These are phyloP conservation scores for Penicillium sp. DNA, from an alignment of 2,329 filamentous ascomycete species.

Conservation along the genomic window DNA sequence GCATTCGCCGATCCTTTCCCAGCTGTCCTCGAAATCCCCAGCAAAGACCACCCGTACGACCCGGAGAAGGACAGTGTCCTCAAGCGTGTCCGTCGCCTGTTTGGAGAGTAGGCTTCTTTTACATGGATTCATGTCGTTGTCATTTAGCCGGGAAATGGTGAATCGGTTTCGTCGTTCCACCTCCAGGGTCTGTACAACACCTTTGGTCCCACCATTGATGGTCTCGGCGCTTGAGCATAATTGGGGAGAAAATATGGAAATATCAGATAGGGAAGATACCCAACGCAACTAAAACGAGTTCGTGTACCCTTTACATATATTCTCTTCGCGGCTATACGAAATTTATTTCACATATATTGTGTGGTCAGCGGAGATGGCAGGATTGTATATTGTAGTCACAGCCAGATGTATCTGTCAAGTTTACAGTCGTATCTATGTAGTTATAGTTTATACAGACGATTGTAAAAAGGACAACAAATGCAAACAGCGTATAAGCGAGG, in stretches of 20 bases:
- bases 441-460: background rate
- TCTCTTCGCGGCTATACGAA: background rate
- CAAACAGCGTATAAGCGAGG: background rate
- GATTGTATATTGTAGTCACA: background rate
- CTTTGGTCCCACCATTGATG: background rate
- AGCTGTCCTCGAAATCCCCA: slow-evolving; percentile 93
- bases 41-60: slow-evolving; percentile 98
- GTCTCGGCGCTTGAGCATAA: slow-evolving; percentile 6
- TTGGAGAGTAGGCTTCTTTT: slow-evolving; percentile 53
- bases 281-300: slow-evolving; percentile 14
- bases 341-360: background rate
- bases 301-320: slow-evolving; percentile 13
- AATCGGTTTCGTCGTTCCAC: slow-evolving; percentile 1
- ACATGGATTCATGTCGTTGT: background rate
- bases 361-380: background rate
- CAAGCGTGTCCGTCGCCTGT: slow-evolving; percentile 74
- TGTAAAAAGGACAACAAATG: background rate
- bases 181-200: slow-evolving; percentile 2
- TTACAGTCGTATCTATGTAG: background rate
- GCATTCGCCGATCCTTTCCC: slow-evolving; percentile 92
- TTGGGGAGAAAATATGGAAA: slow-evolving; percentile 11
- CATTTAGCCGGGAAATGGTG: slow-evolving; percentile 2
- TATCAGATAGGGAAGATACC: slow-evolving; percentile 25
- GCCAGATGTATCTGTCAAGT: background rate
- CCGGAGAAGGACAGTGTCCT: slow-evolving; percentile 98